A percentile compares a stretch with the other conserved stretches of the same genome.
These are phyloP conservation scores for Corrigiola litoralis DNA, from an alignment of 179 eudicot genomes.

Conservation along the genomic window DNA sequence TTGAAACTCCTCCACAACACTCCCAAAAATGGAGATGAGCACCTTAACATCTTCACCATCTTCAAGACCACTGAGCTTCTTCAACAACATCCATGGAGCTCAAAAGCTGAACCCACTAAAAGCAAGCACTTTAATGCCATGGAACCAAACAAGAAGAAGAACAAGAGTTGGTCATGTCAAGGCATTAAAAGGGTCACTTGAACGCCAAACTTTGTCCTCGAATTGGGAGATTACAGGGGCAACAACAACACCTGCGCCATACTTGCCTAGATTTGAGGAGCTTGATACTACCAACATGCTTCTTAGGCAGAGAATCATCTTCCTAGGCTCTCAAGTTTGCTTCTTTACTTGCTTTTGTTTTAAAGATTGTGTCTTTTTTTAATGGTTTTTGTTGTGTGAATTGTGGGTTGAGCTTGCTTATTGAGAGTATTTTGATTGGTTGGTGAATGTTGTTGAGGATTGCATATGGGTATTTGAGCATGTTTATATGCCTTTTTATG, in stretches of 20 bases:
- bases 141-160: constrained; percentile 1
- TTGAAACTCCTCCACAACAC: neutral
- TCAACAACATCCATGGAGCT: constrained; percentile 14
- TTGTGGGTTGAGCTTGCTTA: neutral
- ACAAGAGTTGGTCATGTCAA: constrained; percentile 18
- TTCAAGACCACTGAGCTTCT: constrained; percentile 33
- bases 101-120: constrained; percentile 12
- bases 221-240: constrained; percentile 45
- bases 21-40: constrained; percentile 38
- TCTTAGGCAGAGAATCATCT: constrained; percentile 88
- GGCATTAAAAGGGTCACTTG: constrained; percentile 22
- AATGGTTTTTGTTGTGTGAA: neutral
- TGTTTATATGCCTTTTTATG: too few species aligned
- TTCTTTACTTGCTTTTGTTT: neutral
- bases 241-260: constrained; percentile 38
- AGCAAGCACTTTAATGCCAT: neutral
- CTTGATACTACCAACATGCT: constrained; percentile 91
- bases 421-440: too few species aligned
- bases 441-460: neutral
- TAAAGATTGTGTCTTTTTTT: neutral
- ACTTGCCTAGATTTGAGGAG: constrained; percentile 74
- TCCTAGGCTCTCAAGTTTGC: constrained; percentile 72
- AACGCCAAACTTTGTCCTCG: constrained; percentile 35
- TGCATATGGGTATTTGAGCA: neutral
- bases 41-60: constrained; percentile 25